These are phyloP conservation scores for Aspergillus sp. DNA, from an alignment of 2,329 filamentous ascomycete species.

Conservation along the genomic window DNA sequence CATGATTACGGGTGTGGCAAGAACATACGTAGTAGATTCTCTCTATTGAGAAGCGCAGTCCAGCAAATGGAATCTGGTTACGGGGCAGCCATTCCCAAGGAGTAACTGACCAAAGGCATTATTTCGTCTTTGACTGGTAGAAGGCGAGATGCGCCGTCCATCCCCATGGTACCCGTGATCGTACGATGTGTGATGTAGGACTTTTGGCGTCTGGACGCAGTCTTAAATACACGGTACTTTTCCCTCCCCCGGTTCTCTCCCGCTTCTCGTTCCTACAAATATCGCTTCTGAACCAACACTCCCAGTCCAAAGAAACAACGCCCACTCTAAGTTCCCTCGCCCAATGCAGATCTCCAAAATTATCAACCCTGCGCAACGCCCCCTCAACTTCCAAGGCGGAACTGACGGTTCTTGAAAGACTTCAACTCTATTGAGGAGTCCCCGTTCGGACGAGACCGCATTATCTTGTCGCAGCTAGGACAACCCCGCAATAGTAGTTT, in stretches of 20 bases:
- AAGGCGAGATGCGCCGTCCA: not conserved
- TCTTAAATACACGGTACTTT: not conserved
- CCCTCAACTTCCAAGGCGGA: slow-evolving; percentile 26
- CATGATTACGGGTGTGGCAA: not conserved
- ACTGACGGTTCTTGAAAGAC: slow-evolving; percentile 8
- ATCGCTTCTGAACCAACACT: not conserved
- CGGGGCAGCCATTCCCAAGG: too few species aligned
- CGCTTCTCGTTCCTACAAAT: not conserved
- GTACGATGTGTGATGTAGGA: not conserved
- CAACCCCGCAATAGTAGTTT: not conserved
- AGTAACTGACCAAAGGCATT: too few species aligned
- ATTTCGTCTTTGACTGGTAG: not conserved
- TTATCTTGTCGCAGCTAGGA: not conserved
- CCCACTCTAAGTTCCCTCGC: not conserved
- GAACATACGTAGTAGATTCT: too few species aligned
- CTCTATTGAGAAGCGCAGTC: not conserved
- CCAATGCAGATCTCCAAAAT: slow-evolving; percentile 24
- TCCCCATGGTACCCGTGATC: not conserved
- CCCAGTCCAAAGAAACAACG: slow-evolving; percentile 9
- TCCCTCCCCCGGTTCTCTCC: not conserved
- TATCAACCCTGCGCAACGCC: slow-evolving; percentile 23
- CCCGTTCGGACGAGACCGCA: too few species aligned
- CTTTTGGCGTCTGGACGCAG: too few species aligned
- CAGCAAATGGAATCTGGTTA: too few species aligned
- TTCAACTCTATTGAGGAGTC: too few species aligned